Conservation (phyloP, 2,329 filamentous ascomycete genomes). For the Alternaria gaisen region DNA sequence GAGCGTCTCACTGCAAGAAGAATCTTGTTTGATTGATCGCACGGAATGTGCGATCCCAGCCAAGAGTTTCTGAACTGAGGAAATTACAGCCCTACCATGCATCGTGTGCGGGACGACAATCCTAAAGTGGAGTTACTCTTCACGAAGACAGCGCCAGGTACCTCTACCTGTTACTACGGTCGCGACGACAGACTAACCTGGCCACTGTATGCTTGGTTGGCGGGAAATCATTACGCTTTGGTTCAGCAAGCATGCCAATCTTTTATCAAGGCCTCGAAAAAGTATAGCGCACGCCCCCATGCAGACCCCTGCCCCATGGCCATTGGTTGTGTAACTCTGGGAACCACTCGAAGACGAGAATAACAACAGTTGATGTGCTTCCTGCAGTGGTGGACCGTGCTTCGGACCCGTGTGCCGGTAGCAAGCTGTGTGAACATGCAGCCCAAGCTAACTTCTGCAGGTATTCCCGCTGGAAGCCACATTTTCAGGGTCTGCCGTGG, state of each 20-base stretch:
- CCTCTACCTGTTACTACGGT: constrained; percentile 22
- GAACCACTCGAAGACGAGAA: constrained; percentile 46
- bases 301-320: constrained; percentile 31
- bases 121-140: constrained; percentile 16
- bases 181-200: constrained; percentile 32
- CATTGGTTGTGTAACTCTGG: constrained; percentile 33
- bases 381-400: constrained; percentile 33
- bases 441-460: constrained; percentile 36
- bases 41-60: not conserved
- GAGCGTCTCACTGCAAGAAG: not conserved
- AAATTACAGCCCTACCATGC: constrained; percentile 26
- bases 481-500: constrained; percentile 27
- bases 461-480: constrained; percentile 30
- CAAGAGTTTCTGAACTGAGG: not conserved
- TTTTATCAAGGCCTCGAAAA: constrained; percentile 45
- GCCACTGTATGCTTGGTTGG: constrained; percentile 23
- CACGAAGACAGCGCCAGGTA: constrained; percentile 15
- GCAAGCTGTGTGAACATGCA: constrained; percentile 22
- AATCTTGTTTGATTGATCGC: not conserved
- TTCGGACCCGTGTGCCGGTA: constrained; percentile 38
- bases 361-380: constrained; percentile 42
- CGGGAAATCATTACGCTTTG: constrained; percentile 16
- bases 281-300: constrained; percentile 38
- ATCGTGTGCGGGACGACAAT: constrained; percentile 19
- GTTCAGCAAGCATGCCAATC: constrained; percentile 25